A percentile compares a stretch with the other conserved stretches of the same genome.
phyloP scores from a whole-genome alignment of 2,329 filamentous ascomycete species.

The Ophiocordyceps camponoti-leonardi region DNA sequence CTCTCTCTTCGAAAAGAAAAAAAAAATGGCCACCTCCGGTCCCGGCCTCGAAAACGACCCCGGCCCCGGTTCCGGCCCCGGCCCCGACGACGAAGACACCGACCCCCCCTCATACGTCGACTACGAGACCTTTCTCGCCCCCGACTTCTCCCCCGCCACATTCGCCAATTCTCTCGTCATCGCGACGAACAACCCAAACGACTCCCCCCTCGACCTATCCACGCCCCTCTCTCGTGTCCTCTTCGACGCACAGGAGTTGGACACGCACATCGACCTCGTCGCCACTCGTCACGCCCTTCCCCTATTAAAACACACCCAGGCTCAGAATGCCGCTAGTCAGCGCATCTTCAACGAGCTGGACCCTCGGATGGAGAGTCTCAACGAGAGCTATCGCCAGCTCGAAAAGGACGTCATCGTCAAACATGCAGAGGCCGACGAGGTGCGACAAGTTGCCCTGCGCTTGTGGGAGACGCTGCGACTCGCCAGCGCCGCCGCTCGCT shows the following conservation, averaged over 20 bases:
- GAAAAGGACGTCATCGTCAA: conserved; percentile 76
- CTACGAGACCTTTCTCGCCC: conserved; percentile 78
- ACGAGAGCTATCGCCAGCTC: conserved; percentile 69
- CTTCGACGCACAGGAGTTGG: conserved; percentile 93
- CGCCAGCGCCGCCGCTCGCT: conserved; percentile 58
- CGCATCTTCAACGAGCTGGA: conserved; percentile 63
- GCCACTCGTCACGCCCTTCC: conserved; percentile 73
- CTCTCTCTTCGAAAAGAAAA: not conserved
- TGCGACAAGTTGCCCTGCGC: conserved; percentile 57
- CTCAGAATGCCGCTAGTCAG: conserved; percentile 55
- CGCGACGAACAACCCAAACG: conserved; percentile 79
- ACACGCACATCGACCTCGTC: conserved; percentile 83
- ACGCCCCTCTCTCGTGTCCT: conserved; percentile 86
- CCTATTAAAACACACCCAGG: conserved; percentile 59
- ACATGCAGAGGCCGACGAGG: conserved; percentile 72
- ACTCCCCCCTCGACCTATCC: conserved; percentile 79
- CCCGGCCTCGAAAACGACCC: not conserved
- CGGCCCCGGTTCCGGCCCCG: no score
- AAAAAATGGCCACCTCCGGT: not conserved
- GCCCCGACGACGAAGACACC: conserved; percentile 8
- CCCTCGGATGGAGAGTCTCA: conserved; percentile 61
- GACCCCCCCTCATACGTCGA: conserved; percentile 78
- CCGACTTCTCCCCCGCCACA: conserved; percentile 59
- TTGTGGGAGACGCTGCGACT: conserved; percentile 68
- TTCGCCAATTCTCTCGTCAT: conserved; percentile 86